phyloP scores from a whole-genome alignment of 352 stramenopile species.

The Achlya hypogyna region DNA sequence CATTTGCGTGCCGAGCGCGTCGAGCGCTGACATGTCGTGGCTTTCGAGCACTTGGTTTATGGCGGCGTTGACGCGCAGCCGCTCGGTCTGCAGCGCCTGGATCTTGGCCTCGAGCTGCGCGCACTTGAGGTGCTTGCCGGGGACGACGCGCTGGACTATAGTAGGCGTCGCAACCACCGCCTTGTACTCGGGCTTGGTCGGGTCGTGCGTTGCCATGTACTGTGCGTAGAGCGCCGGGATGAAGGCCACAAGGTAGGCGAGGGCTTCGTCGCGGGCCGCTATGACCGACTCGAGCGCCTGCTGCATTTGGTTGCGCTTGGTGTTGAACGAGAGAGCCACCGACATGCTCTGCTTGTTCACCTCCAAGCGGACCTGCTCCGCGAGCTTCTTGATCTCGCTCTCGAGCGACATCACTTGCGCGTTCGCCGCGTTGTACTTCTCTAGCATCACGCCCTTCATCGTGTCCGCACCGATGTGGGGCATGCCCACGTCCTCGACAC shows the following conservation, averaged over 20 bases:
- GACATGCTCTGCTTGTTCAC: neutral
- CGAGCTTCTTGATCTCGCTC: slow-evolving; percentile 6
- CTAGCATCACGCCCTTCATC: slow-evolving; percentile 10
- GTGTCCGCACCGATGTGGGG: neutral
- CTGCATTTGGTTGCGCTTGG: slow-evolving; percentile 8
- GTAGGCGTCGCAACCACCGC: neutral
- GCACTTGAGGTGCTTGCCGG: slow-evolving; percentile 2
- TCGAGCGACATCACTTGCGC: neutral
- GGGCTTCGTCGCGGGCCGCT: neutral
- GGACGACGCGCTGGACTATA: slow-evolving; percentile 8
- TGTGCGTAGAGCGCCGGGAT: neutral
- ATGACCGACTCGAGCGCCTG: slow-evolving; percentile 1
- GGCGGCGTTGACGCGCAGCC: neutral
- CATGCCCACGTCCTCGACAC: neutral
- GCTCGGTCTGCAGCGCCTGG: neutral
- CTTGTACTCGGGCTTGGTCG: slow-evolving; percentile 10
- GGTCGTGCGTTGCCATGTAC: slow-evolving; percentile 4
- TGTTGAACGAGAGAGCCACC: neutral
- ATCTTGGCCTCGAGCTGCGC: slow-evolving; percentile 12
- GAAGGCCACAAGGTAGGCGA: slow-evolving; percentile 8
- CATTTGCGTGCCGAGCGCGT: neutral
- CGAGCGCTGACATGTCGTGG: neutral
- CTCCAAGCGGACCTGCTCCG: neutral
- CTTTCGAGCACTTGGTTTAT: neutral
- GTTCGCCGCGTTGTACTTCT: slow-evolving; percentile 13